Conservation (phyloP, 2,329 filamentous ascomycete species). For the Beauveria brongniartii region DNA sequence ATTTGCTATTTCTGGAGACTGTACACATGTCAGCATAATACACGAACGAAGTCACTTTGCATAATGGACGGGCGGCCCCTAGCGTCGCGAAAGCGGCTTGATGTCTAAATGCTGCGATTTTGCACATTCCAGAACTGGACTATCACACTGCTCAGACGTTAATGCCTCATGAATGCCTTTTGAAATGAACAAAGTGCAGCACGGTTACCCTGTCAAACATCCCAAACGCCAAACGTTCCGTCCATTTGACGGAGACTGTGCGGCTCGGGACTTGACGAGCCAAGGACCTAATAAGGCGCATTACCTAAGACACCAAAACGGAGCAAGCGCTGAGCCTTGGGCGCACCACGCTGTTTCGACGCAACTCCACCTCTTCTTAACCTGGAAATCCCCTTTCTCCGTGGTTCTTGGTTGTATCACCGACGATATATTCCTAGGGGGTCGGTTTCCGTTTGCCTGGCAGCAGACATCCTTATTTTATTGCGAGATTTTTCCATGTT, state of each 20-base stretch:
- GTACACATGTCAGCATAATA: neutral
- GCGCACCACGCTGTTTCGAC: conserved; percentile 7
- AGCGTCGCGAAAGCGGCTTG: neutral
- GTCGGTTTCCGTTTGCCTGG: conserved; percentile 25
- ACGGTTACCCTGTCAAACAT: neutral
- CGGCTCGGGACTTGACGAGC: neutral
- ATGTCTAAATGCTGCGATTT: neutral
- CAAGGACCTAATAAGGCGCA: neutral
- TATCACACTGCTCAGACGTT: neutral
- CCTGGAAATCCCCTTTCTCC: conserved; percentile 2
- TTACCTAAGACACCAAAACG: conserved; percentile 9
- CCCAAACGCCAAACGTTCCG: conserved; percentile 2
- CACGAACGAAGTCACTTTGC: too few relatives aligned
- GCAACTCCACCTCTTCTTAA: conserved; percentile 7
- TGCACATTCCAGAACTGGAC: neutral
- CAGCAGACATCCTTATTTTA: conserved; percentile 29
- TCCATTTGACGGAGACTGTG: neutral
- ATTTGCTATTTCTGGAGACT: too few relatives aligned
- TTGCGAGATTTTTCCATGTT: conserved; percentile 20
- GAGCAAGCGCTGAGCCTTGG: conserved; percentile 7
- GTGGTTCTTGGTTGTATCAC: conserved; percentile 10
- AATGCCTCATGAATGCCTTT: neutral
- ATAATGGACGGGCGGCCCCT: neutral
- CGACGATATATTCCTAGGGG: conserved; percentile 15
- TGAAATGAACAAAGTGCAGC: neutral